Percentiles rank a stretch among this genome's conserved stretches.
phyloP scores from a whole-genome alignment of 257 asterid genomes.

The Nicotiana tomentosiformis region DNA sequence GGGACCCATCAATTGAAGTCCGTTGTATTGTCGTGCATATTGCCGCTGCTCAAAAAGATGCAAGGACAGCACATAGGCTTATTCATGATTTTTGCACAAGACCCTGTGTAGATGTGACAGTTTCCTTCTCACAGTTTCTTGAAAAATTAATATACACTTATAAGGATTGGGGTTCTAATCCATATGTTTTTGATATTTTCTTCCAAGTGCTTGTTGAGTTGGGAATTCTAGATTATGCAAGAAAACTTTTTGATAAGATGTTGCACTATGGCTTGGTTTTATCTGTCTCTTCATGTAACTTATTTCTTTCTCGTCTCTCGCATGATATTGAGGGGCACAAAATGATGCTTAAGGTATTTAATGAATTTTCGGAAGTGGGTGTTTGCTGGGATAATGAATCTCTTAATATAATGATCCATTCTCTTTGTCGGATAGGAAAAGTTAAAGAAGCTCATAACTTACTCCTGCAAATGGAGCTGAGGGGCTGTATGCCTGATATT shows the following conservation, averaged over 20 bases:
- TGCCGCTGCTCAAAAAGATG: slow-evolving; percentile 57
- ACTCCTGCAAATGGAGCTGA: slow-evolving; percentile 59
- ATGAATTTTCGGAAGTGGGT: slow-evolving; percentile 64
- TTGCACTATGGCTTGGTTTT: slow-evolving; percentile 64
- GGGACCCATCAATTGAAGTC: slow-evolving; percentile 78
- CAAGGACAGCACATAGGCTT: slow-evolving; percentile 35
- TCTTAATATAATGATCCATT: slow-evolving; percentile 62
- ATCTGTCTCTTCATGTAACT: slow-evolving; percentile 70
- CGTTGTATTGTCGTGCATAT: slow-evolving; percentile 74
- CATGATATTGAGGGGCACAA: slow-evolving; percentile 38
- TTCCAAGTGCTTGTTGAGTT: slow-evolving; percentile 64
- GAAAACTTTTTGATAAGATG: slow-evolving; percentile 62
- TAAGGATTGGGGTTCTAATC: slow-evolving; percentile 86
- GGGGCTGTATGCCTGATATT: slow-evolving; percentile 76
- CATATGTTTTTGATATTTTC: slow-evolving; percentile 69
- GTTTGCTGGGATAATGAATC: slow-evolving; percentile 69
- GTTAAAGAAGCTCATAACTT: slow-evolving; percentile 71
- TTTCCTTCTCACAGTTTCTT: slow-evolving; percentile 42
- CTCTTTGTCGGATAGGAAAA: slow-evolving; percentile 58
- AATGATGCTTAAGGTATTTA: slow-evolving; percentile 44
- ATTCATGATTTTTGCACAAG: slow-evolving; percentile 49
- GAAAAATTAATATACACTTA: slow-evolving; percentile 77
- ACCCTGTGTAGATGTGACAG: slow-evolving; percentile 29
- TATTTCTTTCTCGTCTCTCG: slow-evolving; percentile 57
- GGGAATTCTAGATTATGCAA: slow-evolving; percentile 56